Conservation (phyloP, 2,329 filamentous ascomycete genomes). For the Phialophora chinensis region DNA sequence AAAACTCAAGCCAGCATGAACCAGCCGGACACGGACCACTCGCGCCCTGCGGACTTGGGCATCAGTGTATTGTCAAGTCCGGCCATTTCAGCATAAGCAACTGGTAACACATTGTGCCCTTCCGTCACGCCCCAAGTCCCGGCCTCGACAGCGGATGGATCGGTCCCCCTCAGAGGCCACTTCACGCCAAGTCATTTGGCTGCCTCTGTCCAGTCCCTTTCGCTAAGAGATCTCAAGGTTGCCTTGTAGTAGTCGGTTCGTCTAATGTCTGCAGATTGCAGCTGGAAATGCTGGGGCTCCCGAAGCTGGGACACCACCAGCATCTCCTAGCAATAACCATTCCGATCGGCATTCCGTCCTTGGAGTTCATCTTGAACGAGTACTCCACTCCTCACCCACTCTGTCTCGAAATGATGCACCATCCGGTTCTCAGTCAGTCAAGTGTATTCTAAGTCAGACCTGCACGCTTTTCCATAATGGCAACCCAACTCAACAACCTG, state of each 20-base stretch:
- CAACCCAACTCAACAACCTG: background rate
- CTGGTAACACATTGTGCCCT: too few relatives aligned
- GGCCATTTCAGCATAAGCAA: background rate
- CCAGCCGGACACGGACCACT: background rate
- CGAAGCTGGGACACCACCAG: background rate
- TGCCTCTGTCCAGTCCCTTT: too few relatives aligned
- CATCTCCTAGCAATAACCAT: background rate
- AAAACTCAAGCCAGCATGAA: background rate
- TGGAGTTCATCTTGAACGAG: background rate
- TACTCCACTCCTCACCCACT: background rate
- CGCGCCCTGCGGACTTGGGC: background rate
- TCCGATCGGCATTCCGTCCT: background rate
- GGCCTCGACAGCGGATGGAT: too few relatives aligned
- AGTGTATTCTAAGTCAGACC: background rate
- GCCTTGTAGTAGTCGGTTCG: too few relatives aligned
- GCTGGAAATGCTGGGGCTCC: background rate
- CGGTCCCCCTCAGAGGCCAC: too few relatives aligned
- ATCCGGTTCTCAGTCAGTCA: background rate
- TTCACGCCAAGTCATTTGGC: too few relatives aligned
- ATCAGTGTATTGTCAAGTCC: background rate
- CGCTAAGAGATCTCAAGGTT: too few relatives aligned
- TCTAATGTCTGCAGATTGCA: too few relatives aligned
- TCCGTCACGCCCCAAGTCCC: too few relatives aligned
- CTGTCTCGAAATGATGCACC: background rate
- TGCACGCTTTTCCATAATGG: background rate